phyloP scores from a whole-genome alignment of 768 basidiomycete genomes.

The Suillus tomentosus region DNA sequence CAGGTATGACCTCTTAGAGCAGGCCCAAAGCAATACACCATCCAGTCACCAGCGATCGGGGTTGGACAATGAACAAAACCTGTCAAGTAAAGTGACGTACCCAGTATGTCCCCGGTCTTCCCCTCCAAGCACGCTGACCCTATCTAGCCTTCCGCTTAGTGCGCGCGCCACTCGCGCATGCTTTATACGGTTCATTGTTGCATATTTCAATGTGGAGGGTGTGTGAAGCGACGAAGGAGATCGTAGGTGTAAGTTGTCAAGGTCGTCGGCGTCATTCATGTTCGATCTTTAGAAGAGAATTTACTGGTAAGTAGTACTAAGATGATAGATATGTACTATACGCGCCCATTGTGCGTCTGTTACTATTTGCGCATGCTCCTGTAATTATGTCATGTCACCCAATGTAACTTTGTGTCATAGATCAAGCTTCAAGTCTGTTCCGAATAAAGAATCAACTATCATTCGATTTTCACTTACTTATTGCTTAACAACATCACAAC shows the following conservation, averaged over 20 bases:
- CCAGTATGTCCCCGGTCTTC: conserved; percentile 67
- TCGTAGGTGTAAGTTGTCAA: background rate
- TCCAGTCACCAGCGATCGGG: background rate
- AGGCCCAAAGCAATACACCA: conserved; percentile 2
- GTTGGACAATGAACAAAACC: background rate
- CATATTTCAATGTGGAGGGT: conserved; percentile 3
- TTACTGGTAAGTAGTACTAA: background rate
- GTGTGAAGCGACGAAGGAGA: background rate
- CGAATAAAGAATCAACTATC: no score
- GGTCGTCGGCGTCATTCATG: background rate
- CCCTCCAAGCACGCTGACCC: conserved; percentile 74
- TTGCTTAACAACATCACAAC: no score
- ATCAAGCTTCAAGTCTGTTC: no score
- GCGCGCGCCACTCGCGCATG: conserved; percentile 19
- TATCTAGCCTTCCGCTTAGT: conserved; percentile 44
- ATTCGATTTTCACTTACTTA: no score
- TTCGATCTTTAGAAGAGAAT: background rate
- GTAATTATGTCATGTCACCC: background rate
- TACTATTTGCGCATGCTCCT: background rate
- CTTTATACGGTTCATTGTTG: conserved; percentile 12
- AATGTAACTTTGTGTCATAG: no score
- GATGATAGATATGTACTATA: background rate
- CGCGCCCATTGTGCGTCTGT: background rate
- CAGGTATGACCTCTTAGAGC: background rate
- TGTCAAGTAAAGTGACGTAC: conserved; percentile 35